Conservation (phyloP, 2,329 filamentous ascomycete genomes). For the Sporothrix humicola region DNA sequence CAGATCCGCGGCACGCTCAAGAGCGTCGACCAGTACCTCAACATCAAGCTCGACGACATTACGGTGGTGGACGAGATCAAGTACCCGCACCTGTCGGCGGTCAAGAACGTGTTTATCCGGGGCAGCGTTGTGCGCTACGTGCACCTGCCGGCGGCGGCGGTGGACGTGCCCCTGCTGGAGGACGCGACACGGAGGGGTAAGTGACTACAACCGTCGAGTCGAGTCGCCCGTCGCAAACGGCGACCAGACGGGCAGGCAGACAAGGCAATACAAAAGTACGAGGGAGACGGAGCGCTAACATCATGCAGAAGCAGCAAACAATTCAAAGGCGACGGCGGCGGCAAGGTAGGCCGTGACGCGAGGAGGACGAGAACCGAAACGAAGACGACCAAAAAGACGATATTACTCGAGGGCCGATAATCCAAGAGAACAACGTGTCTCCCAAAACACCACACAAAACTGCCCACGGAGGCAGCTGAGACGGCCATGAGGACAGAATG, state of each 20-base stretch:
- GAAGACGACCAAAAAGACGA: background rate
- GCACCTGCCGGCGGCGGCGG: conserved; percentile 79
- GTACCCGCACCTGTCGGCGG: conserved; percentile 88
- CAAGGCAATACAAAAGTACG: too few relatives aligned
- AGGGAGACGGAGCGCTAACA: background rate
- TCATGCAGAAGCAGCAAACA: conserved; percentile 60
- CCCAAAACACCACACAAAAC: too few relatives aligned
- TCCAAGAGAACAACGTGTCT: too few relatives aligned
- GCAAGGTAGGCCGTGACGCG: conserved; percentile 27
- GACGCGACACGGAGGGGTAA: conserved; percentile 86
- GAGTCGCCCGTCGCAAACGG: too few relatives aligned
- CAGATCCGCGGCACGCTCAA: conserved; percentile 94
- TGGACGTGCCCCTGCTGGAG: conserved; percentile 85
- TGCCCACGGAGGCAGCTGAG: too few relatives aligned
- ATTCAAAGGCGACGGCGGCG: conserved; percentile 54
- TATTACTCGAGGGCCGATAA: background rate
- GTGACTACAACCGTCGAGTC: background rate
- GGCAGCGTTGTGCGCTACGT: conserved; percentile 93
- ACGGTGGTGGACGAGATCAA: conserved; percentile 89
- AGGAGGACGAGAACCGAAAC: background rate
- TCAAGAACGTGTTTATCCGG: conserved; percentile 95
- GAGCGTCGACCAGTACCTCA: conserved; percentile 97
- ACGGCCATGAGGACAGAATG: too few relatives aligned
- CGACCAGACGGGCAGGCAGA: too few relatives aligned
- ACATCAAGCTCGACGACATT: conserved; percentile 98